Evolutionary conservation across 352 stramenopile genomes (phyloP), one percentile per base, ranked within the genome.

Genomic region (Phytopythium mirpurense): DNA sequence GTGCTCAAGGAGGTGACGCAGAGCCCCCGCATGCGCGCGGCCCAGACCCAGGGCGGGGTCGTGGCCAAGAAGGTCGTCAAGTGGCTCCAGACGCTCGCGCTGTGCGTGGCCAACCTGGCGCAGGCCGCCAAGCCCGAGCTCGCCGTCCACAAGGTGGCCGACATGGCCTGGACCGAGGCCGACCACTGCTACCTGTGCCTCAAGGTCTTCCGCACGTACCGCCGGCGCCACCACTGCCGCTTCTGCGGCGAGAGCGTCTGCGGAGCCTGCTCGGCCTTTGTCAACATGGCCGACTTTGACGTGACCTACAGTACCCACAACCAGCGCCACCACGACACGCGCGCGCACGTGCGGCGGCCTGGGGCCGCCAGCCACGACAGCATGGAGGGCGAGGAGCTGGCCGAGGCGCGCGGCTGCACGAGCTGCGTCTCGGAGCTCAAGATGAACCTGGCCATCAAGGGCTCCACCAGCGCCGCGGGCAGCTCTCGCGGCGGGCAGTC

Each of bases 211-310:
- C 71, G 74, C 41, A 72, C 76, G 12, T 81, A 64, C 54, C 71
- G 77, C 1, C 65, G 65, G 45, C 76, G 73, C 43, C 72, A 90
- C 54, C 76, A 88, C 63, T 90, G 79, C 45, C 79, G 79, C 1
- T 74, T 90, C 42, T 90, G 79, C 49, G 79, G 76, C 16, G 74
- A 86, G 51, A 68, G 71, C 5, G 71, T 90, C 15, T 90, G 76
- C 44, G 68, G 63, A 34, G 71, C 69, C n/a, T 90, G 79, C 58
- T 89, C 75, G 10, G 68, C 67, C 19, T 82, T 81, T 19, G 63
- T 87, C 24, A 66, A 78, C 38, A 60, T 75, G 59, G 38, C 57
- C 4, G 56, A 48, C 10, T 67, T 78, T 15, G 59, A 72, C 31
- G 60, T 70, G 29, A 67, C 59, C 11, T 66, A 68, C 24, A 55